These are phyloP conservation scores for Pisolithus tinctorius DNA, from an alignment of 768 basidiomycete species.

Conservation along the genomic window DNA sequence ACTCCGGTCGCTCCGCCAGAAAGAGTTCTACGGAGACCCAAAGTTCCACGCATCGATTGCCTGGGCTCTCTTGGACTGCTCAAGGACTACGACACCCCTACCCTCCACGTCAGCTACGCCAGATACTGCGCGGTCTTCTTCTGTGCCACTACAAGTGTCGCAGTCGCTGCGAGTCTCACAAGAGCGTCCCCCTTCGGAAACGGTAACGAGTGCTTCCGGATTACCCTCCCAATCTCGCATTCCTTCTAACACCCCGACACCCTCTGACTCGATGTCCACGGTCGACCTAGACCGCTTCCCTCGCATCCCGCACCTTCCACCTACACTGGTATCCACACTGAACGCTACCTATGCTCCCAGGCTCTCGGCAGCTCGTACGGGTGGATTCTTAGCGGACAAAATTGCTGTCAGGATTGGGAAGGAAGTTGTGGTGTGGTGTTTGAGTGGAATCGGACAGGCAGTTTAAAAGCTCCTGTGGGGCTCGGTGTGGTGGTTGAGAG, in stretches of 20 bases:
- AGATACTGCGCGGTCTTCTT: neutral
- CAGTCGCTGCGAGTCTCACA: too few species aligned
- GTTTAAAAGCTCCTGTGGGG: neutral
- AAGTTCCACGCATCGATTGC: constrained; percentile 87
- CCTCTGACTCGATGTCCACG: neutral
- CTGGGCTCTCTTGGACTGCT: constrained; percentile 69
- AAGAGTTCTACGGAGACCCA: constrained; percentile 72
- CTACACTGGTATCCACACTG: constrained; percentile 39
- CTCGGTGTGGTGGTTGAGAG: too few species aligned
- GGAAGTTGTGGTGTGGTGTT: constrained; percentile 45
- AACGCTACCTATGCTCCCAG: constrained; percentile 39
- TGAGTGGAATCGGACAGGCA: constrained; percentile 16
- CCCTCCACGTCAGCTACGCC: neutral
- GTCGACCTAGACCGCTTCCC: constrained; percentile 26
- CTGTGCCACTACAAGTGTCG: too few species aligned
- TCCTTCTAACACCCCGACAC: neutral
- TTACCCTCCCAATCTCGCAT: neutral
- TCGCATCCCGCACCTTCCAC: constrained; percentile 48
- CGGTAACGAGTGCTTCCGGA: too few species aligned
- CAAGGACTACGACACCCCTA: neutral
- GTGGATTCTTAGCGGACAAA: constrained; percentile 45
- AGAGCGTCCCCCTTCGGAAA: too few species aligned
- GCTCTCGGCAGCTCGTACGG: constrained; percentile 38
- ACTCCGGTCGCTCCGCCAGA: constrained; percentile 58
- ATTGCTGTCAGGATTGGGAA: constrained; percentile 69